These are phyloP conservation scores for Tolypocladium tropicale DNA, from an alignment of 2,329 filamentous ascomycete species.

Conservation along the genomic window DNA sequence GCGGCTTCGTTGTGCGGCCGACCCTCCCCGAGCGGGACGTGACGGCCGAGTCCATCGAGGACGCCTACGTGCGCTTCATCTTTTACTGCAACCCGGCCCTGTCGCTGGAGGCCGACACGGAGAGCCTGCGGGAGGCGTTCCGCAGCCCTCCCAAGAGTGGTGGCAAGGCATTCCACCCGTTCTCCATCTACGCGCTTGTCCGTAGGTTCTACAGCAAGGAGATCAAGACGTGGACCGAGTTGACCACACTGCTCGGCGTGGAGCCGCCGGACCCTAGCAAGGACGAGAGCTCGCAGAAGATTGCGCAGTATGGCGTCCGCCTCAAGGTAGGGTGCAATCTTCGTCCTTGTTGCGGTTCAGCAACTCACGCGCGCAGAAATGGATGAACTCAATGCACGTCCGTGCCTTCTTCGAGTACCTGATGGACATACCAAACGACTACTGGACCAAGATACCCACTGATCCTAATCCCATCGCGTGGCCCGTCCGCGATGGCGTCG, in stretches of 20 bases:
- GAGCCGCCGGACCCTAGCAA: constrained; percentile 73
- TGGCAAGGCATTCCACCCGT: constrained; percentile 76
- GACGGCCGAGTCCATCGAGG: constrained; percentile 60
- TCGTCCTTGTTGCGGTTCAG: background rate
- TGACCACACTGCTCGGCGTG: constrained; percentile 80
- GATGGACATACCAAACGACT: constrained; percentile 64
- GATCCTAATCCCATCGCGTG: constrained; percentile 52
- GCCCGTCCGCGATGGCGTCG: constrained; percentile 67
- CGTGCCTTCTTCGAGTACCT: constrained; percentile 93
- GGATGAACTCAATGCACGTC: constrained; percentile 95
- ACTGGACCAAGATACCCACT: constrained; percentile 67
- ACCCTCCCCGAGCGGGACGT: constrained; percentile 58
- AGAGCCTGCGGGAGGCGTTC: constrained; percentile 65
- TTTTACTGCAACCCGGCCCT: constrained; percentile 85
- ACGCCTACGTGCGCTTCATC: constrained; percentile 77
- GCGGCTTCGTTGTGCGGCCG: constrained; percentile 8
- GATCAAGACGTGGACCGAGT: constrained; percentile 85
- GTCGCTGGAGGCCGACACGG: constrained; percentile 53
- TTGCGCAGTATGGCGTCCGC: constrained; percentile 88
- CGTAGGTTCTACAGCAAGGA: constrained; percentile 69
- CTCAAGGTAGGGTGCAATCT: constrained; percentile 55
- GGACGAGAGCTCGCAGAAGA: constrained; percentile 83
- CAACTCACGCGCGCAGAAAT: constrained; percentile 45
- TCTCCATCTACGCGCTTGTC: constrained; percentile 67
- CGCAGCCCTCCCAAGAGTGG: constrained; percentile 75